phyloP scores from a whole-genome alignment of 2,329 filamentous ascomycete genomes.

The Alternaria ventricosa region DNA sequence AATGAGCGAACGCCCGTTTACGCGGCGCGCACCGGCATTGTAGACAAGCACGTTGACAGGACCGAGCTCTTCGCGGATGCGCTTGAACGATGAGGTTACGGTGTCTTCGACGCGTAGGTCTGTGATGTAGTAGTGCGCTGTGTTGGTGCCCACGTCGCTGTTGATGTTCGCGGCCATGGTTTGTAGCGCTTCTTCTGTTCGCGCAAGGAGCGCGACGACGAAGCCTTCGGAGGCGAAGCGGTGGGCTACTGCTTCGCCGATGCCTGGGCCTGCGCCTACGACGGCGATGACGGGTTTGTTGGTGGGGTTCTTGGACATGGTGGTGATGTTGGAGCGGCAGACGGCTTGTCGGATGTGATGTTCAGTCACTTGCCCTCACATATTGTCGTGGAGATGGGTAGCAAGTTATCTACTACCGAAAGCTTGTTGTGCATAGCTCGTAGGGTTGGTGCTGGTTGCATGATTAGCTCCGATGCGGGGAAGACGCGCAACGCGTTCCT shows the following conservation, averaged over 20 bases:
- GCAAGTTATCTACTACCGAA: neutral
- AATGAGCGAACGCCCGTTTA: neutral
- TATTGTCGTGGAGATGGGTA: neutral
- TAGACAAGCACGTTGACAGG: neutral
- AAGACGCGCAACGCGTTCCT: neutral
- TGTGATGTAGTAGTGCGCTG: slow-evolving; percentile 25
- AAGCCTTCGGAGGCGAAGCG: slow-evolving; percentile 29
- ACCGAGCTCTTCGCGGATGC: neutral
- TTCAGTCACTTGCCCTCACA: neutral
- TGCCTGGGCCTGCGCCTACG: slow-evolving; percentile 31
- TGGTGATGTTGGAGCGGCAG: neutral
- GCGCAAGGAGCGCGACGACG: slow-evolving; percentile 26
- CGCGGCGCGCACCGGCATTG: neutral
- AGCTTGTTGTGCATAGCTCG: neutral
- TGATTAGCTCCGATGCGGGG: slow-evolving; percentile 3
- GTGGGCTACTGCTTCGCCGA: slow-evolving; percentile 31
- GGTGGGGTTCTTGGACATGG: slow-evolving; percentile 10
- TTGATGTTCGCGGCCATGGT: slow-evolving; percentile 25
- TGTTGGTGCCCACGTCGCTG: slow-evolving; percentile 14
- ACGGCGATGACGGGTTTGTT: slow-evolving; percentile 27
- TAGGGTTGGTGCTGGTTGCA: neutral
- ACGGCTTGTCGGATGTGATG: neutral
- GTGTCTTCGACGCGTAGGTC: neutral
- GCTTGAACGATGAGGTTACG: neutral
- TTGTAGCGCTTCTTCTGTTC: slow-evolving; percentile 27